A percentile compares a stretch with the other conserved stretches of the same genome.
phyloP scores from a whole-genome alignment of 257 asterid genomes.

The Solanum chmielewskii region DNA sequence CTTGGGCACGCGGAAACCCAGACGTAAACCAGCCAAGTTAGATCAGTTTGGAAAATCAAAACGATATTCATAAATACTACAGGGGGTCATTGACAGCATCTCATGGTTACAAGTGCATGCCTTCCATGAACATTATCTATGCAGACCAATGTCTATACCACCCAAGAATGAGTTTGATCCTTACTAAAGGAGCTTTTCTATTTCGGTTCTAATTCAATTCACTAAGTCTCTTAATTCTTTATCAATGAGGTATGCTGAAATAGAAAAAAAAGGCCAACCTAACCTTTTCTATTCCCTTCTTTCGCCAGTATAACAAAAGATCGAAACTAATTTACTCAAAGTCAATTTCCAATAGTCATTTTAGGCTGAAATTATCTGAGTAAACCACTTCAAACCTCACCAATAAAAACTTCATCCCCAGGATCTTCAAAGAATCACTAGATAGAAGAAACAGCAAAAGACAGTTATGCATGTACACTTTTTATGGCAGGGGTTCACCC shows the following conservation, averaged over 20 bases:
- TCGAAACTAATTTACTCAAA: background rate
- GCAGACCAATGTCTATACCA: background rate
- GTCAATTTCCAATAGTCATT: background rate
- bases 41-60: background rate
- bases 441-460: background rate
- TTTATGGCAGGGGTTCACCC: background rate
- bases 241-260: too few relatives aligned
- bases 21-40: background rate
- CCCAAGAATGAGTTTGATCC: background rate
- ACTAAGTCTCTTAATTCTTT: too few relatives aligned
- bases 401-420: background rate
- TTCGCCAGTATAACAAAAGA: background rate
- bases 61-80: background rate
- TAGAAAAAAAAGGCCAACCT: background rate
- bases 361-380: background rate
- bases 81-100: background rate
- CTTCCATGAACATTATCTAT: background rate
- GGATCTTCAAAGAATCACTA: background rate
- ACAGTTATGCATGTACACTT: background rate
- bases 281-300: background rate
- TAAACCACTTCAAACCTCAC: background rate
- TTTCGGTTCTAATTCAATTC: too few relatives aligned
- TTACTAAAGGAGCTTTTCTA: background rate
- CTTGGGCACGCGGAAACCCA: background rate
- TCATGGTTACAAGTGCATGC: background rate